Percentiles rank a stretch among this genome's conserved stretches.
Conservation (phyloP, 1,139 yeast genomes). For the Blastobotrys capitulatus region DNA sequence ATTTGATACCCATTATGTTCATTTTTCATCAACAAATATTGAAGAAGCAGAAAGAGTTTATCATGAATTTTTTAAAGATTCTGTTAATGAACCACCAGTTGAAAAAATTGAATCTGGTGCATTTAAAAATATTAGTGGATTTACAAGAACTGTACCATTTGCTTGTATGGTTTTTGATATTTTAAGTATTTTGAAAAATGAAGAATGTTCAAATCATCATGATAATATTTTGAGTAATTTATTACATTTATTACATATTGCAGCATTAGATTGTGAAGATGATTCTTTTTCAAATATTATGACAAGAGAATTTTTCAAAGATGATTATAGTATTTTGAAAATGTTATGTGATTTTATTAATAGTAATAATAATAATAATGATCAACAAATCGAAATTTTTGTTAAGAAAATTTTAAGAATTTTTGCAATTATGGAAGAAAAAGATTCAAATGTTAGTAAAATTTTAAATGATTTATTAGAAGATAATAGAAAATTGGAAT, state of each 20-base stretch:
- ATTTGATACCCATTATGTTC: conserved; percentile 79
- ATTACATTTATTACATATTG: conserved; percentile 66
- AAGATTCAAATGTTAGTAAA: conserved; percentile 10
- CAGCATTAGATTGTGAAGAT: conserved; percentile 32
- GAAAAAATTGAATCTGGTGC: conserved; percentile 30
- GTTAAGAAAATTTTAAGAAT: conserved; percentile 16
- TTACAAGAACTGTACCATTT: conserved; percentile 34
- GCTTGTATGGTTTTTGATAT: conserved; percentile 27
- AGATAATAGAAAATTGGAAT: conserved; percentile 4
- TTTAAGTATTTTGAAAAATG: conserved; percentile 23
- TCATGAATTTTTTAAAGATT: conserved; percentile 25
- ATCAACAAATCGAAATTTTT: conserved; percentile 7
- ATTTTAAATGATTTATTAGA: conserved; percentile 2
- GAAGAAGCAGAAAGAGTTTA: conserved; percentile 65
- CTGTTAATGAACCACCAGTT: conserved; percentile 35
- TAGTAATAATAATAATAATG: background rate
- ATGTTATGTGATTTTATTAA: conserved; percentile 12
- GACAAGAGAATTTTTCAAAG: conserved; percentile 11
- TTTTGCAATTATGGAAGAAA: conserved; percentile 14
- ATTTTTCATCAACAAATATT: conserved; percentile 68
- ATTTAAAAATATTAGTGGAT: conserved; percentile 30
- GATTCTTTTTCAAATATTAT: conserved; percentile 8
- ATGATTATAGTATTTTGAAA: conserved; percentile 10
- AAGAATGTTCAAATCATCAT: conserved; percentile 33
- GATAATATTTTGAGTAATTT: conserved; percentile 56